phyloP scores from a whole-genome alignment of 371 early-diverging fungal species.

The Mucor indicus region DNA sequence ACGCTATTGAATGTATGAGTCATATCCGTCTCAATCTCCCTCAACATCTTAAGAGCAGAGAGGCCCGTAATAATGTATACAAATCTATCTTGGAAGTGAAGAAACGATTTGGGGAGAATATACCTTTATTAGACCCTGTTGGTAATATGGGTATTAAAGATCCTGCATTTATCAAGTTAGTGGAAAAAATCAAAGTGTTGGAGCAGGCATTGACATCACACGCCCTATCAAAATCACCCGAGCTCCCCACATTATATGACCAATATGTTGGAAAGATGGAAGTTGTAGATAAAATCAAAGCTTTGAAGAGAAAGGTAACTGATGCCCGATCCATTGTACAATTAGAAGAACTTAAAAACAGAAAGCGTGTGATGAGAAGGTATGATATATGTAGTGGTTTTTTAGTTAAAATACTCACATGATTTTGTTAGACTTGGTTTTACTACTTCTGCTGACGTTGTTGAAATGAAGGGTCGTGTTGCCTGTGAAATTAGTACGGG shows the following conservation, averaged over 20 bases:
- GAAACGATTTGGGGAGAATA: conserved; percentile 67
- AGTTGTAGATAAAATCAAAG: conserved; percentile 53
- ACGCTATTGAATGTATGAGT: conserved; percentile 72
- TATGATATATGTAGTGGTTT: conserved; percentile 5
- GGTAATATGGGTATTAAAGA: conserved; percentile 89
- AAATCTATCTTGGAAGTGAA: conserved; percentile 74
- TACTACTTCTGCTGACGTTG: conserved; percentile 77
- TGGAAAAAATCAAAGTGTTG: conserved; percentile 70
- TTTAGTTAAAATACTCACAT: background rate
- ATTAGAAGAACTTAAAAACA: conserved; percentile 88
- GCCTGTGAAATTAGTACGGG: conserved; percentile 99
- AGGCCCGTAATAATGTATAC: conserved; percentile 60
- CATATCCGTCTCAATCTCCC: conserved; percentile 77
- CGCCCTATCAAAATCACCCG: conserved; percentile 53
- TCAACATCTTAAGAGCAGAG: conserved; percentile 60
- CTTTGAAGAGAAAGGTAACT: conserved; percentile 65
- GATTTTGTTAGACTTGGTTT: conserved; percentile 69
- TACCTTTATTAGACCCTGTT: conserved; percentile 87
- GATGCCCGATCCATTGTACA: conserved; percentile 84
- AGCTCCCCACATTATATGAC: conserved; percentile 59
- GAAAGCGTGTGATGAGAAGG: conserved; percentile 86
- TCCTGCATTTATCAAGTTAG: conserved; percentile 70
- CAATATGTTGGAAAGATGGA: conserved; percentile 68
- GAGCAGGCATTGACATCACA: conserved; percentile 64
- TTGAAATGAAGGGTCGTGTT: conserved; percentile 97